Conservation (phyloP, 768 basidiomycete genomes). For the Pisolithus sp. region DNA sequence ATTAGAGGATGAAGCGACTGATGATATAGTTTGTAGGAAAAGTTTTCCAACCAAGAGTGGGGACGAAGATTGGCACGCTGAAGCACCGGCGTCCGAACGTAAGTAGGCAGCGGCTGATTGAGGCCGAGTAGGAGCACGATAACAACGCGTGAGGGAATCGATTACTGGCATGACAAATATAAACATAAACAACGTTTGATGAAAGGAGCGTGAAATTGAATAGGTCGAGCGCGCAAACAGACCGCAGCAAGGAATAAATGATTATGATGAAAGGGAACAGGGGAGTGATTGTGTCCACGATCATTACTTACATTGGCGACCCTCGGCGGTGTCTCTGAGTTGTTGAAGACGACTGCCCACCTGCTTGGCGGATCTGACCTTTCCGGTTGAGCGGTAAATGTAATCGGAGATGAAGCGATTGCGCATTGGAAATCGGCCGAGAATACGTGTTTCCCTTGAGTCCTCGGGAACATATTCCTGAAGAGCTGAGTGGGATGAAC, state of each 20-base stretch:
- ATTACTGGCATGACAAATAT: slow-evolving; percentile 30
- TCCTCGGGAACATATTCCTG: slow-evolving; percentile 68
- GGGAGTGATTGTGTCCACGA: background rate
- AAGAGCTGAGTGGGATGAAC: slow-evolving; percentile 40
- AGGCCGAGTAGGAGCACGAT: slow-evolving; percentile 18
- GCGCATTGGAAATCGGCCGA: slow-evolving; percentile 72
- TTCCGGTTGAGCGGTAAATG: slow-evolving; percentile 63
- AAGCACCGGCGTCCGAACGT: slow-evolving; percentile 6
- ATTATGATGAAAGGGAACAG: background rate
- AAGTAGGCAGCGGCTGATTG: slow-evolving; percentile 16
- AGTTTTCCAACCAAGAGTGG: background rate
- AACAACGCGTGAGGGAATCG: slow-evolving; percentile 30
- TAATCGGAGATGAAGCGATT: slow-evolving; percentile 79
- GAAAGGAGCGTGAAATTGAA: slow-evolving; percentile 11
- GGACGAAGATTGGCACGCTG: slow-evolving; percentile 9
- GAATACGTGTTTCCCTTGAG: slow-evolving; percentile 62
- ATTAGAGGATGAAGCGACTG: slow-evolving; percentile 7
- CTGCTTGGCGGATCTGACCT: slow-evolving; percentile 68
- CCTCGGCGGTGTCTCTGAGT: slow-evolving; percentile 66
- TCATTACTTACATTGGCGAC: slow-evolving; percentile 54
- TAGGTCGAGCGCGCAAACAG: slow-evolving; percentile 14
- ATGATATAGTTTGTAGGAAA: slow-evolving; percentile 21
- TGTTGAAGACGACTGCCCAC: slow-evolving; percentile 78
- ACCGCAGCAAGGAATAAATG: slow-evolving; percentile 13
- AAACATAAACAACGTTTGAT: slow-evolving; percentile 20